These are phyloP conservation scores for Rhodotorula sp. DNA, from an alignment of 1,284 basidiomycete species.

Conservation along the genomic window DNA sequence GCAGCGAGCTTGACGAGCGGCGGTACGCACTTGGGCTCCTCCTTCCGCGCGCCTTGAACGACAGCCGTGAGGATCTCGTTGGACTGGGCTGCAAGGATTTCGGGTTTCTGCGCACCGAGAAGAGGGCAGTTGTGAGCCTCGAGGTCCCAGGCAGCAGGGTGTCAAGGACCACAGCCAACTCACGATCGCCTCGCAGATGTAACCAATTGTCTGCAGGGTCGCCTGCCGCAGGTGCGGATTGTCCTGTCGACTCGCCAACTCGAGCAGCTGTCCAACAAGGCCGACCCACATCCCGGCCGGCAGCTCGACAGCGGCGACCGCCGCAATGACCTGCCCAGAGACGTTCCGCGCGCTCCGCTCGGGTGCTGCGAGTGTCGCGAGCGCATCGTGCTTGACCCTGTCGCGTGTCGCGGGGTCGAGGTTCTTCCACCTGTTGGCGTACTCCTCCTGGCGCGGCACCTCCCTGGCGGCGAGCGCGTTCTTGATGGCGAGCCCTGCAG, in stretches of 20 bases:
- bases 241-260: conserved; percentile 73
- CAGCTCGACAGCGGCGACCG: conserved; percentile 89
- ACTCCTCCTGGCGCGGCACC: conserved; percentile 68
- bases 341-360: conserved; percentile 74
- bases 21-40: conserved; percentile 61
- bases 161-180: conserved; percentile 49
- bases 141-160: conserved; percentile 8
- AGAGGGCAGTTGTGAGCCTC: not conserved
- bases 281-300: conserved; percentile 85
- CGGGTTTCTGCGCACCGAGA: conserved; percentile 67
- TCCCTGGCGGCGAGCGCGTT: conserved; percentile 90
- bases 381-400: conserved; percentile 83
- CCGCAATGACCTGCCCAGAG: conserved; percentile 88
- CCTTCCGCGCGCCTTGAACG: conserved; percentile 95
- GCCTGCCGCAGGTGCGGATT: conserved; percentile 80
- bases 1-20: too few species aligned
- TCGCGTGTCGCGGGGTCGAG: conserved; percentile 66
- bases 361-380: conserved; percentile 75
- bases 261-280: conserved; percentile 80
- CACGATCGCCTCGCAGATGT: conserved; percentile 93
- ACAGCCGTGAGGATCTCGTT: conserved; percentile 99
- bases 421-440: conserved; percentile 74
- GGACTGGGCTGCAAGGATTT: conserved; percentile 80
- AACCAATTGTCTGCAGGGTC: conserved; percentile 92
- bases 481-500: conserved; percentile 94